Percentiles rank a stretch among this genome's conserved stretches.
These are phyloP conservation scores for Phlebopus sp. DNA, from an alignment of 1,284 basidiomycete species.

Conservation along the genomic window DNA sequence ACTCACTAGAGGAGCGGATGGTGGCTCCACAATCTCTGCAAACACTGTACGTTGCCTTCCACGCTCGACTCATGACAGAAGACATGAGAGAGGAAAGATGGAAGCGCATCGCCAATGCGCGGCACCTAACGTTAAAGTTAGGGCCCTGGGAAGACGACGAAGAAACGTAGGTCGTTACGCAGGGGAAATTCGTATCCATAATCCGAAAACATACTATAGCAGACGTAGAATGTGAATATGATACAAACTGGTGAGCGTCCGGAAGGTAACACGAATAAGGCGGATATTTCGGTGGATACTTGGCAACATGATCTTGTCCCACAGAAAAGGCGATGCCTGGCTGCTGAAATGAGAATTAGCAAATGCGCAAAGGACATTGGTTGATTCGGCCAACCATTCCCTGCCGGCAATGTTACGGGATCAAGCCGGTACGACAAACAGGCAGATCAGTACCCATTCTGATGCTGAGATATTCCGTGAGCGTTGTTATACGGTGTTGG, in stretches of 20 bases:
- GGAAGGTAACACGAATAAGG: slow-evolving; percentile 1
- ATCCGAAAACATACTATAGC: background rate
- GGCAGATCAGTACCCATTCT: slow-evolving; percentile 44
- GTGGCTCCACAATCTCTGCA: slow-evolving; percentile 10
- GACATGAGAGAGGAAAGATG: slow-evolving; percentile 27
- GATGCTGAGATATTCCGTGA: slow-evolving; percentile 36
- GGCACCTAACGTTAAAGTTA: slow-evolving; percentile 24
- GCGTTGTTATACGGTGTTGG: slow-evolving; percentile 43
- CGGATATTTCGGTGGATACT: background rate
- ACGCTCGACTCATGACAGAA: slow-evolving; percentile 25
- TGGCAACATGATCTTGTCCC: background rate
- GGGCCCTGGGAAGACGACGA: slow-evolving; percentile 16
- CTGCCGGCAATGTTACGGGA: background rate
- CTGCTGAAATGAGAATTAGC: slow-evolving; percentile 28
- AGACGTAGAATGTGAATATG: background rate
- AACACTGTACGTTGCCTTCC: slow-evolving; percentile 28
- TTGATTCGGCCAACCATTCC: slow-evolving; percentile 22
- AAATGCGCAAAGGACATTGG: background rate
- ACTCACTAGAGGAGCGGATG: slow-evolving; percentile 20
- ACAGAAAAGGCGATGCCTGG: slow-evolving; percentile 46
- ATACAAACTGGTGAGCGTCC: slow-evolving; percentile 11
- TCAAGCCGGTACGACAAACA: background rate
- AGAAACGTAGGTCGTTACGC: slow-evolving; percentile 10
- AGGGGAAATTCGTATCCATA: background rate
- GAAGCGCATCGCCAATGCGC: slow-evolving; percentile 24